Conservation (phyloP, 2,329 filamentous ascomycete species). For the Pseudogymnoascus sp. region DNA sequence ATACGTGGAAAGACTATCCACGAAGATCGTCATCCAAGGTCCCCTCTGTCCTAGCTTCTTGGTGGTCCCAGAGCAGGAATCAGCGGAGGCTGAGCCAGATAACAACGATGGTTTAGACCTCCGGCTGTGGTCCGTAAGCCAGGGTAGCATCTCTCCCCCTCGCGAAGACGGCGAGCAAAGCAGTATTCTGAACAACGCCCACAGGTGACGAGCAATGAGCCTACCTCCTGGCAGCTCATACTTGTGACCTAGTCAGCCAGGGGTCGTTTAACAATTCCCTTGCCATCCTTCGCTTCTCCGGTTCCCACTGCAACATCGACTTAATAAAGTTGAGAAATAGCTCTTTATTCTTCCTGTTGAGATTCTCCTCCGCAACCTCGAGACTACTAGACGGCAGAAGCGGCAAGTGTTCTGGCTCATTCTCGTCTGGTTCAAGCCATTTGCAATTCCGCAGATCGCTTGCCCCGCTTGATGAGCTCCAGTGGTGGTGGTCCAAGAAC, state of each 20-base stretch:
- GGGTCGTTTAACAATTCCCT: slow-evolving; percentile 15
- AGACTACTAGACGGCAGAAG: neutral
- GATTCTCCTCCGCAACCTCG: too few species aligned
- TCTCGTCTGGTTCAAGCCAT: slow-evolving; percentile 16
- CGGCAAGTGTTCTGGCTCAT: slow-evolving; percentile 14
- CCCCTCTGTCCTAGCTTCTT: too few species aligned
- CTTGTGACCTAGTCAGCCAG: slow-evolving; percentile 14
- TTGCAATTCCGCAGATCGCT: slow-evolving; percentile 14
- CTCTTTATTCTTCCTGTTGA: slow-evolving; percentile 10
- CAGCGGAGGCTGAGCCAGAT: too few species aligned
- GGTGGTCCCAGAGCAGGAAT: too few species aligned
- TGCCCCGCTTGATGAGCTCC: slow-evolving; percentile 13
- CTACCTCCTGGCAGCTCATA: neutral
- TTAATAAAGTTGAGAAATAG: slow-evolving; percentile 16
- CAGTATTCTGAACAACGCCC: too few species aligned
- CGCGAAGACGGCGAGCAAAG: too few species aligned
- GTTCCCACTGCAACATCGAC: slow-evolving; percentile 17
- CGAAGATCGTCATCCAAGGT: too few species aligned
- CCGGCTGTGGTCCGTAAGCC: too few species aligned
- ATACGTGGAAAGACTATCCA: too few species aligned
- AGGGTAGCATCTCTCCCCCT: too few species aligned
- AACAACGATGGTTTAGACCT: too few species aligned
- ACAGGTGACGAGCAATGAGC: too few species aligned
- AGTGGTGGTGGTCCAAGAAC: slow-evolving; percentile 16
- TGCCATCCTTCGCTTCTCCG: slow-evolving; percentile 16